A percentile compares a stretch with the other conserved stretches of the same genome.
Evolutionary conservation across 2,329 filamentous ascomycete genomes (phyloP).

Genomic region (Podosphaera leucotricha): DNA sequence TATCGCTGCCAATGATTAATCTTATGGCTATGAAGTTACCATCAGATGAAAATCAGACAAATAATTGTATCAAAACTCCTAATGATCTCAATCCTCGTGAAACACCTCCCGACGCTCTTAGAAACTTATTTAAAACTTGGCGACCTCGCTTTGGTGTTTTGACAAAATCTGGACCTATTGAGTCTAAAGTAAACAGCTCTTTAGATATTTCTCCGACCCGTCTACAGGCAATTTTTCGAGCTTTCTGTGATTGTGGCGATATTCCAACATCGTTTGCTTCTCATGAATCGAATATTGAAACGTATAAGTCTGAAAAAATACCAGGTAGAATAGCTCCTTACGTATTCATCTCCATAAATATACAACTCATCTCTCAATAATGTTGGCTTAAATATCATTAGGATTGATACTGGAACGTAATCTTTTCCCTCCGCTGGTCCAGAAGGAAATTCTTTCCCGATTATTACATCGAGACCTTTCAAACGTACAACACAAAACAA

Average conservation of each 20-base stretch:
- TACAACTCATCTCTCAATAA: background rate
- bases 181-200: background rate
- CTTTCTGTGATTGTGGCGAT: background rate
- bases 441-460: conserved; percentile 44
- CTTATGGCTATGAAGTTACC: background rate
- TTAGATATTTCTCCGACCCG: conserved; percentile 19
- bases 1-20: no score
- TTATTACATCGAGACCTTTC: conserved; percentile 60
- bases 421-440: conserved; percentile 45
- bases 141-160: conserved; percentile 1
- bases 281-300: conserved; percentile 4
- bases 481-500: conserved; percentile 55
- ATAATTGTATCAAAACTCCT: background rate
- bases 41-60: background rate
- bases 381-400: conserved; percentile 17
- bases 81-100: conserved; percentile 45
- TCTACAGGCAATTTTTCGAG: conserved; percentile 15
- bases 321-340: conserved; percentile 28
- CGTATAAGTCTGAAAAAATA: conserved; percentile 39
- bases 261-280: conserved; percentile 11
- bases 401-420: conserved; percentile 59
- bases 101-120: conserved; percentile 47
- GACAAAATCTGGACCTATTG: background rate
- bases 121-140: conserved; percentile 42
- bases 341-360: background rate